phyloP scores from a whole-genome alignment of 1,284 basidiomycete genomes.

The Cryptococcus jaspeensis region DNA sequence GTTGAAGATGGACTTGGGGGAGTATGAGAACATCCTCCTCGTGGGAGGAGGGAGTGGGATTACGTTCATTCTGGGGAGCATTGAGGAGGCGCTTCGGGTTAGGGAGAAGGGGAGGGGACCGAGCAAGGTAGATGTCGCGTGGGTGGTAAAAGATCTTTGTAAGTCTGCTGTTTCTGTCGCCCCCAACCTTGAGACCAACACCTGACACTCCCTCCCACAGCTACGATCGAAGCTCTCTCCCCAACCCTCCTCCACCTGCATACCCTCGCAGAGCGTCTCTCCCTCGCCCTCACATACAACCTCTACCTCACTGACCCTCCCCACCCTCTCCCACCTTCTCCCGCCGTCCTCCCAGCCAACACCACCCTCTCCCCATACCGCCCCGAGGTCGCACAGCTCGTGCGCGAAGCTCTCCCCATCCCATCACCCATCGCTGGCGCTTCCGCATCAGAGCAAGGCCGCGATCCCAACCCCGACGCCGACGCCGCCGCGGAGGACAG shows the following conservation, averaged over 20 bases:
- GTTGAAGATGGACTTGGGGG: slow-evolving; percentile 36
- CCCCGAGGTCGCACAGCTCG: slow-evolving; percentile 39
- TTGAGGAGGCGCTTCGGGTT: slow-evolving; percentile 40
- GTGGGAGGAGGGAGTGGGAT: slow-evolving; percentile 48
- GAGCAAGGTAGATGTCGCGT: slow-evolving; percentile 33
- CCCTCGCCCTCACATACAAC: slow-evolving; percentile 26
- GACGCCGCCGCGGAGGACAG: slow-evolving; percentile 13
- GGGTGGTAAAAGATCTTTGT: slow-evolving; percentile 46
- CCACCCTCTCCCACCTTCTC: slow-evolving; percentile 25
- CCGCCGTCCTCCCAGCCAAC: slow-evolving; percentile 17
- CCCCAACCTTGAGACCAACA: slow-evolving; percentile 1
- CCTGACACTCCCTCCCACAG: slow-evolving; percentile 10
- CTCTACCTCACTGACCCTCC: slow-evolving; percentile 43
- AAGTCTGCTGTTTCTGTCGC: slow-evolving; percentile 13
- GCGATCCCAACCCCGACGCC: background rate
- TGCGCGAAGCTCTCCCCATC: slow-evolving; percentile 32
- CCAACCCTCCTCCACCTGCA: slow-evolving; percentile 34
- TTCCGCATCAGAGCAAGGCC: background rate
- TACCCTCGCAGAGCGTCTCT: slow-evolving; percentile 16
- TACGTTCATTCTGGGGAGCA: slow-evolving; percentile 44
- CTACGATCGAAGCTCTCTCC: slow-evolving; percentile 38
- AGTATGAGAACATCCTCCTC: slow-evolving; percentile 36
- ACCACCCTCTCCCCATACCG: slow-evolving; percentile 37
- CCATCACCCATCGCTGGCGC: slow-evolving; percentile 1
- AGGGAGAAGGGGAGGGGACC: slow-evolving; percentile 22